phyloP scores from a whole-genome alignment of 176 grass and related monocot species.

The Saccharum officinarum region DNA sequence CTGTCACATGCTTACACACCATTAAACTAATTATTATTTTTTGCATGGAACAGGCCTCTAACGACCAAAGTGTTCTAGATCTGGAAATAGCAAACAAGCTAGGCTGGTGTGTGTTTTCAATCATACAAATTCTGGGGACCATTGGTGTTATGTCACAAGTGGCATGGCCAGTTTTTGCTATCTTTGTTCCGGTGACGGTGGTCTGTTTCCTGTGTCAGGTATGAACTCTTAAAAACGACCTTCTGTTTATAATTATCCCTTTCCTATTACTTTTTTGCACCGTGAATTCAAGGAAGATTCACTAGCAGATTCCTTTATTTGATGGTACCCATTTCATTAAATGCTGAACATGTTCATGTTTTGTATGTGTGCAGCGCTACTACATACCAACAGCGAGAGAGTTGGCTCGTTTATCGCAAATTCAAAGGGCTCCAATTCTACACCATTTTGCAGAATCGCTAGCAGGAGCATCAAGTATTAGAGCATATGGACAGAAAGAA shows the following conservation, averaged over 20 bases:
- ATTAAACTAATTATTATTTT: constrained; percentile 13
- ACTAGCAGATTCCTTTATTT: constrained; percentile 14
- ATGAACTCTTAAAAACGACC: constrained; percentile 34
- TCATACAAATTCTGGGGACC: constrained; percentile 89
- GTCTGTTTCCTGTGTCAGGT: constrained; percentile 76
- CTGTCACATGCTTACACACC: not conserved
- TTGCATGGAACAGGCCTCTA: constrained; percentile 60
- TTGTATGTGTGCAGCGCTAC: constrained; percentile 72
- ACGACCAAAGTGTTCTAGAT: constrained; percentile 93
- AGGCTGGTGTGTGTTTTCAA: constrained; percentile 76
- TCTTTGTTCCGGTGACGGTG: constrained; percentile 84
- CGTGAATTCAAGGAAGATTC: constrained; percentile 3
- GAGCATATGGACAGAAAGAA: constrained; percentile 81
- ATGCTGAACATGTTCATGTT: constrained; percentile 32
- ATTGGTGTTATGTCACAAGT: constrained; percentile 94
- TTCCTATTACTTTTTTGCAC: not conserved
- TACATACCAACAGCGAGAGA: constrained; percentile 95
- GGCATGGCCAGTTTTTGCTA: constrained; percentile 94
- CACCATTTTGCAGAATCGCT: constrained; percentile 96
- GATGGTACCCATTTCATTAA: constrained; percentile 2
- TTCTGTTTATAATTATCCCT: constrained; percentile 2
- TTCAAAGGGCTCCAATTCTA: constrained; percentile 93
- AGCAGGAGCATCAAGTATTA: constrained; percentile 81
- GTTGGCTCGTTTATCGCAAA: constrained; percentile 75
- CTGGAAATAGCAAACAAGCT: constrained; percentile 71